Conservation (phyloP, 345 rosid species). For the Anastatica hierochuntica region DNA sequence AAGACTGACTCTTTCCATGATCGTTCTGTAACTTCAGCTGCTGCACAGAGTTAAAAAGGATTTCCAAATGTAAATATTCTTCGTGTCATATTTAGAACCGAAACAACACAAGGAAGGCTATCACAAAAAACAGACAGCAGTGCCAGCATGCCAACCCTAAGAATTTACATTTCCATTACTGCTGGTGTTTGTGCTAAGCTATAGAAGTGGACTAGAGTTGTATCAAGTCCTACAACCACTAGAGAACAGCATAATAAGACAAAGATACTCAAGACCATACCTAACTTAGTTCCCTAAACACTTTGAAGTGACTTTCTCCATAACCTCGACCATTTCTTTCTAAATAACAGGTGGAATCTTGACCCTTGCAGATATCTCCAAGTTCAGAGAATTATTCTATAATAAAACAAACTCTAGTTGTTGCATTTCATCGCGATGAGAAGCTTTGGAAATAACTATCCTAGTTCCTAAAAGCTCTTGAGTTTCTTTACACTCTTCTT, state of each 20-base stretch:
- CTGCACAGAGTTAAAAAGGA: conserved; percentile 32
- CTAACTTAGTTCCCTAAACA: not conserved
- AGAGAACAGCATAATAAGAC: no score
- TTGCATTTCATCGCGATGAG: not conserved
- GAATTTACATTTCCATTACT: no score
- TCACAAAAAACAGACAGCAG: not conserved
- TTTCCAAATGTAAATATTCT: not conserved
- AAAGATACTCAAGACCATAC: no score
- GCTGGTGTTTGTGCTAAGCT: no score
- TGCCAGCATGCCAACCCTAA: not conserved
- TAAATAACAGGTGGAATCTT: no score
- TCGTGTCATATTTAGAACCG: not conserved
- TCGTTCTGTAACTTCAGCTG: conserved; percentile 44
- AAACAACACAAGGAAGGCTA: not conserved
- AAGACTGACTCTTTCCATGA: conserved; percentile 57
- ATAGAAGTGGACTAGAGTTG: no score
- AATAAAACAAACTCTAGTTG: not conserved
- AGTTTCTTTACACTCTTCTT: not conserved
- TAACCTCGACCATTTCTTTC: not conserved
- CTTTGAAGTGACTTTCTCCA: not conserved
- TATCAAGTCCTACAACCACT: no score
- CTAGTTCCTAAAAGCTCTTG: no score
- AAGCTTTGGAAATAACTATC: not conserved
- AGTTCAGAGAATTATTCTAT: no score
- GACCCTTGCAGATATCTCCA: no score